Evolutionary conservation across 345 rosid genomes (phyloP).

Genomic region (Moricandia moricandioides): DNA sequence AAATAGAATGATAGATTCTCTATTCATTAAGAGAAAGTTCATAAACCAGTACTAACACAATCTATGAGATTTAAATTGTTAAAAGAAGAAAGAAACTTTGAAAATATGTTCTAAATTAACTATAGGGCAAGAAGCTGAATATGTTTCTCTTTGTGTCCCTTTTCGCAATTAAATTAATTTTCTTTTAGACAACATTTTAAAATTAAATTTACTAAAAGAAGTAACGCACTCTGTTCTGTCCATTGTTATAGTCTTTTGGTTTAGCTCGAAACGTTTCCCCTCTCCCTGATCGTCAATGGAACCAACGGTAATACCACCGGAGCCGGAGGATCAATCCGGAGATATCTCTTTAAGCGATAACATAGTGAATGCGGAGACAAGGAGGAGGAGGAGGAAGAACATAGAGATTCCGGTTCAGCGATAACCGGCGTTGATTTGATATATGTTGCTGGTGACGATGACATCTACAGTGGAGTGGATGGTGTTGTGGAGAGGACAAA

Average conservation of each 20-base stretch:
- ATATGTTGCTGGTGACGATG: constrained; percentile 15
- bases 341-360: constrained; percentile 50
- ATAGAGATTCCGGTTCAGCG: constrained; percentile 5
- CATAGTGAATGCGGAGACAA: constrained; percentile 53
- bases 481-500: constrained; percentile 28
- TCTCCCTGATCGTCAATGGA: constrained; percentile 39
- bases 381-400: not conserved
- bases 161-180: not conserved
- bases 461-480: constrained; percentile 3
- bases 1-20: not conserved
- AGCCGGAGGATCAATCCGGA: constrained; percentile 26
- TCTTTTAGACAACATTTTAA: not conserved
- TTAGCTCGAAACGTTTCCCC: not conserved
- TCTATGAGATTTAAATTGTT: not conserved
- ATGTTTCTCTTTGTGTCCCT: not conserved
- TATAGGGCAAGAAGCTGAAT: not conserved
- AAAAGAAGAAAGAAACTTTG: not conserved
- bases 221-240: not conserved
- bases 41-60: not conserved
- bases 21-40: not conserved
- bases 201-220: not conserved
- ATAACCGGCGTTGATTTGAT: constrained; percentile 24
- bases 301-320: constrained; percentile 31
- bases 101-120: not conserved
- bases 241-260: not conserved